Percentiles rank a stretch among this genome's conserved stretches.
phyloP scores from a whole-genome alignment of 2,329 filamentous ascomycete species.

The Coccinonectria pachysandricola region DNA sequence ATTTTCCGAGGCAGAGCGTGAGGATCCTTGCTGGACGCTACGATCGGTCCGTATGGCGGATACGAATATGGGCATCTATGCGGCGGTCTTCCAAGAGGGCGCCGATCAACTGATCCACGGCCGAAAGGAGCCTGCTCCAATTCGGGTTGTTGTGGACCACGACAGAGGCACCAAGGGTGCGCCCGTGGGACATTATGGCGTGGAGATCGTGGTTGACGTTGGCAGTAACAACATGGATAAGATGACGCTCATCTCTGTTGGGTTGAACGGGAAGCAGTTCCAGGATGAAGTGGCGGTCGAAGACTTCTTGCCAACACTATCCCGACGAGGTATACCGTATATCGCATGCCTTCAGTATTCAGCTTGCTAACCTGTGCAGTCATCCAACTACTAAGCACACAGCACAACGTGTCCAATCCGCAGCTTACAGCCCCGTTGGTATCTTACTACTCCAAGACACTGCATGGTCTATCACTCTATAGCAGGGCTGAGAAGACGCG shows the following conservation, averaged over 20 bases:
- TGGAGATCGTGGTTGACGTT: conserved; percentile 62
- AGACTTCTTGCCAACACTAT: conserved; percentile 65
- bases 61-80: conserved; percentile 47
- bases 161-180: conserved; percentile 56
- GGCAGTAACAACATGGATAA: conserved; percentile 40
- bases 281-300: conserved; percentile 63
- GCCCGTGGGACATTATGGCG: conserved; percentile 55
- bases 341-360: too few species aligned
- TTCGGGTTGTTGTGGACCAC: conserved; percentile 65
- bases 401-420: conserved; percentile 58
- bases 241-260: conserved; percentile 42
- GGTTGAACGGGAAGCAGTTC: conserved; percentile 59
- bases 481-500: conserved; percentile 54
- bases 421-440: conserved; percentile 58
- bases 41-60: conserved; percentile 57
- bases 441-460: conserved; percentile 65
- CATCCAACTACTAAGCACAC: conserved; percentile 58
- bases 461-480: conserved; percentile 58
- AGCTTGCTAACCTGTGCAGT: too few species aligned
- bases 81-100: conserved; percentile 63
- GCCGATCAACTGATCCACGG: conserved; percentile 52
- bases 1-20: conserved; percentile 74
- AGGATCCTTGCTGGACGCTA: conserved; percentile 71
- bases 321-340: conserved; percentile 62
- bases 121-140: conserved; percentile 55